These are phyloP conservation scores for Xylariaceae sp. DNA, from an alignment of 2,329 filamentous ascomycete genomes.

Conservation along the genomic window DNA sequence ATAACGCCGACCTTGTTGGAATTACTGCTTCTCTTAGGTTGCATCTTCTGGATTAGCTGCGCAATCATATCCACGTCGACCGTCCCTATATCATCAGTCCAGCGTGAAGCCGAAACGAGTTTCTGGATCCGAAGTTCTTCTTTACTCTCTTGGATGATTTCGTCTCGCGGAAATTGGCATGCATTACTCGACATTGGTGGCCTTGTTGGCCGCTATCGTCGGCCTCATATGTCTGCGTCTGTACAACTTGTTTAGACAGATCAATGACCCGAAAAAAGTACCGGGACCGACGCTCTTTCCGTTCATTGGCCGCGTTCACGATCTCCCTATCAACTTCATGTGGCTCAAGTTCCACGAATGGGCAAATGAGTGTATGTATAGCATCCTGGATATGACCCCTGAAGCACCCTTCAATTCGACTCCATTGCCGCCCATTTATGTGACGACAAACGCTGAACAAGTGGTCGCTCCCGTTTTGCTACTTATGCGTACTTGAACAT, in stretches of 20 bases:
- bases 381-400: neutral
- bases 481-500: neutral
- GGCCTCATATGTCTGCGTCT: slow-evolving; percentile 25
- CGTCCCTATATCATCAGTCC: neutral
- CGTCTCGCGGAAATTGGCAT: slow-evolving; percentile 14
- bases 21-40: neutral
- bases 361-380: slow-evolving; percentile 26
- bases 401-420: neutral
- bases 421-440: neutral
- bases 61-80: slow-evolving; percentile 1
- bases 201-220: slow-evolving; percentile 21
- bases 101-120: neutral
- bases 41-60: neutral
- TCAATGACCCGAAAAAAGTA: slow-evolving; percentile 30
- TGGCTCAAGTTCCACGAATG: slow-evolving; percentile 49
- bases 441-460: neutral
- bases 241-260: slow-evolving; percentile 27
- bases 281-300: slow-evolving; percentile 34
- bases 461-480: neutral
- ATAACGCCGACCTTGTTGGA: neutral
- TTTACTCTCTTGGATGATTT: neutral
- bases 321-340: slow-evolving; percentile 44
- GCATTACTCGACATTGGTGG: slow-evolving; percentile 27
- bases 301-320: slow-evolving; percentile 39
- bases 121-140: neutral